These are phyloP conservation scores for Lepidium sativum DNA, from an alignment of 345 rosid species.

Conservation along the genomic window DNA sequence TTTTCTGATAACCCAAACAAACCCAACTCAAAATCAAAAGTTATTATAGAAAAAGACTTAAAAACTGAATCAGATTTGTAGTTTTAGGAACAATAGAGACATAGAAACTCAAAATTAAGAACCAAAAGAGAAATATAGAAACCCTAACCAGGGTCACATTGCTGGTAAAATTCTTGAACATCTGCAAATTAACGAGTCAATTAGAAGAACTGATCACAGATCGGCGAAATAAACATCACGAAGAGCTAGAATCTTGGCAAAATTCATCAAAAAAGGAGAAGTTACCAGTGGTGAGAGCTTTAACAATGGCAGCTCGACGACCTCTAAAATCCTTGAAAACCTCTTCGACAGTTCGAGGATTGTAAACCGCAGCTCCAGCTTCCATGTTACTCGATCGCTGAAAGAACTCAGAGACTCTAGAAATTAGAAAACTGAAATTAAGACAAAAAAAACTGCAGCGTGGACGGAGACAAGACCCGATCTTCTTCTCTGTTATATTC, in stretches of 20 bases:
- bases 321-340: constrained; percentile 71
- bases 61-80: not conserved
- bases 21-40: not conserved
- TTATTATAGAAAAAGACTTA: not conserved
- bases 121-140: not conserved
- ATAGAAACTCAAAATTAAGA: not conserved
- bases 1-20: constrained; percentile 38
- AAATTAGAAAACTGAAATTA: not conserved
- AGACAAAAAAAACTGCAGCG: not conserved
- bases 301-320: constrained; percentile 67
- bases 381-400: constrained; percentile 18
- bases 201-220: not conserved
- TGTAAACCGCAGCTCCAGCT: constrained; percentile 50
- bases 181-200: constrained; percentile 35
- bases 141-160: constrained; percentile 84
- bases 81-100: not conserved
- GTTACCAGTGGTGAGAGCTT: constrained; percentile 63
- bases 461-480: constrained; percentile 19
- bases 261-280: not conserved
- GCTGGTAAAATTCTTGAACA: constrained; percentile 58
- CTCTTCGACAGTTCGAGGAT: constrained; percentile 67
- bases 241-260: not conserved
- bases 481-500: not conserved
- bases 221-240: constrained; percentile 13
- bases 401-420: not conserved